These are phyloP conservation scores for Ceratobasidium sp. DNA, from an alignment of 1,284 basidiomycete species.

Conservation along the genomic window DNA sequence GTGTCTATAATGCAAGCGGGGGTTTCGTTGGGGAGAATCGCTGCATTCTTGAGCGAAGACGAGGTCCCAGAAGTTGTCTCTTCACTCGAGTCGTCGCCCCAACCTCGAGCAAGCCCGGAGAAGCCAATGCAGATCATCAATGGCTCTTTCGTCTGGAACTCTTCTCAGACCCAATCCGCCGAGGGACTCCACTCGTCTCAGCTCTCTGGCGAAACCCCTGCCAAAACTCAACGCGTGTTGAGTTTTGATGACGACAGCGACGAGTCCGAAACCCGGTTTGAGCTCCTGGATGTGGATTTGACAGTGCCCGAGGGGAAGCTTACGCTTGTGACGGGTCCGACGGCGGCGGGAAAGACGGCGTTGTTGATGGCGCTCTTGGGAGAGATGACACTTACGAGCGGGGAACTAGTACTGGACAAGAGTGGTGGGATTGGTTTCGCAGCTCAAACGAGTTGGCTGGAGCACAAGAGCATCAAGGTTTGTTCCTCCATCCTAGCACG, in stretches of 20 bases:
- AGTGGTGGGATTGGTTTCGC: slow-evolving; percentile 85
- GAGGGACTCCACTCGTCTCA: neutral
- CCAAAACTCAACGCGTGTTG: slow-evolving; percentile 14
- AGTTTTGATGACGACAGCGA: slow-evolving; percentile 62
- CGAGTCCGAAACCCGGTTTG: slow-evolving; percentile 62
- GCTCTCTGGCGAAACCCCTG: neutral
- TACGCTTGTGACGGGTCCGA: slow-evolving; percentile 76
- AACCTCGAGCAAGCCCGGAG: slow-evolving; percentile 45
- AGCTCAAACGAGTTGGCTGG: slow-evolving; percentile 88
- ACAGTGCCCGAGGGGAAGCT: slow-evolving; percentile 78
- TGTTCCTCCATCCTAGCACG: neutral
- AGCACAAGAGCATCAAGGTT: slow-evolving; percentile 53
- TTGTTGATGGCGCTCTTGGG: slow-evolving; percentile 73
- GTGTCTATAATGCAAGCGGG: slow-evolving; percentile 68
- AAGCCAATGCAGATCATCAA: slow-evolving; percentile 73
- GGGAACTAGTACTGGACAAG: slow-evolving; percentile 65
- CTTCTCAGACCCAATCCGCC: slow-evolving; percentile 50
- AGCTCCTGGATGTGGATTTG: slow-evolving; percentile 74
- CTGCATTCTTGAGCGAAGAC: slow-evolving; percentile 40
- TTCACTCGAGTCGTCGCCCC: slow-evolving; percentile 24
- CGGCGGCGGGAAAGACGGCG: slow-evolving; percentile 85
- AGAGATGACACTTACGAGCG: slow-evolving; percentile 67
- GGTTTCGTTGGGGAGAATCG: slow-evolving; percentile 41
- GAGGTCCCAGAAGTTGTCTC: slow-evolving; percentile 40
- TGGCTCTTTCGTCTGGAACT: slow-evolving; percentile 80